Evolutionary conservation across 2,329 filamentous ascomycete genomes (phyloP).

Genomic region (Nemania sp.): DNA sequence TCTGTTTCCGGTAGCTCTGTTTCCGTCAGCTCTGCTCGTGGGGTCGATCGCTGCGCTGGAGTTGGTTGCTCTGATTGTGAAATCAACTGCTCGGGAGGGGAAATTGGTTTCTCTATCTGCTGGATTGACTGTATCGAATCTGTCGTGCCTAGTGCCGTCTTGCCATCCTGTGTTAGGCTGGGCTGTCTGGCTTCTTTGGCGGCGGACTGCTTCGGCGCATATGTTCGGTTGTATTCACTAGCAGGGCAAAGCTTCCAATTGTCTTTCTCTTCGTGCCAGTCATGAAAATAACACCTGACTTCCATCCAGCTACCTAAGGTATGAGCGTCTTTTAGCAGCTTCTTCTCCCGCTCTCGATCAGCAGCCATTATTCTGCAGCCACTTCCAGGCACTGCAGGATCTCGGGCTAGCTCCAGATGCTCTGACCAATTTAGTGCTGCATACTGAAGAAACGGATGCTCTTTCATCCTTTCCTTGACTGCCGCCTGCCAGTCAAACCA

Average conservation of each 20-base stretch:
- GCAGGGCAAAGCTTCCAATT: neutral
- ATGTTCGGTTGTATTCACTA: neutral
- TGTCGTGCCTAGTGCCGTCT: neutral
- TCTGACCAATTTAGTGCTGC: slow-evolving; percentile 11
- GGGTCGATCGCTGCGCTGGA: no score
- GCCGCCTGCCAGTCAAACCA: slow-evolving; percentile 1
- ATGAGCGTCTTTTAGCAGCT: neutral
- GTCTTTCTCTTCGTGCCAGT: neutral
- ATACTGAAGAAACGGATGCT: slow-evolving; percentile 6
- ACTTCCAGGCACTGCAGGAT: neutral
- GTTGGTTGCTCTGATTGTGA: neutral
- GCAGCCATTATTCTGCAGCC: neutral
- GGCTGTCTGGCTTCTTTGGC: neutral
- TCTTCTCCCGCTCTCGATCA: neutral
- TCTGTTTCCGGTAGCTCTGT: neutral
- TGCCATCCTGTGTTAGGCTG: neutral
- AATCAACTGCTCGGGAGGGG: neutral
- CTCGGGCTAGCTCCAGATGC: slow-evolving; percentile 4
- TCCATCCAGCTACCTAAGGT: slow-evolving; percentile 4
- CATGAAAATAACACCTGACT: neutral
- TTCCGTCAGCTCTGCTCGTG: neutral
- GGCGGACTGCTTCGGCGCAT: neutral
- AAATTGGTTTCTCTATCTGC: neutral
- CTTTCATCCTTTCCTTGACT: slow-evolving; percentile 1
- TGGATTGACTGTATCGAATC: neutral